Base-by-base conservation (phyloP, 371 early-diverging fungal species). In the Apophysomyces ossiformis region DNA sequence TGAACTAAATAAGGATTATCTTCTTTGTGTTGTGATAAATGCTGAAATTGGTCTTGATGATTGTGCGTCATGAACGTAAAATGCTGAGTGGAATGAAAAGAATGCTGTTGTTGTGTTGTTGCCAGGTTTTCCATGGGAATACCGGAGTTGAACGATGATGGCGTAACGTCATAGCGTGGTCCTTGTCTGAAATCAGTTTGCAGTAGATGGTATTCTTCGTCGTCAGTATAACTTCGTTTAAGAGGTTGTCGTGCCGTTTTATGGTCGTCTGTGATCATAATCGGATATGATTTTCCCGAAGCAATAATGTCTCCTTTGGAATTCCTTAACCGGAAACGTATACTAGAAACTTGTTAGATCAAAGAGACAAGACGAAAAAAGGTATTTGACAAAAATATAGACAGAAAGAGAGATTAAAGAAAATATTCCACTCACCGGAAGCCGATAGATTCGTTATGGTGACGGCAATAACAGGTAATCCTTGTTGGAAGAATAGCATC, bases 401-500 rank as follows among this genome's bases (percentile, higher is more conserved):
- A 26, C 4, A 38, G 39, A 4, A 32, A 11, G 47, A 15, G 12
- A 36, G 12, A 44, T 9, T 5, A 5, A 8, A 5, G 9, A 45
- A n/a, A 15, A n/a, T 3, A 45, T n/a, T 21, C 12, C 0, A n/a
- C 37, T 2, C 58, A 75, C 78, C 72, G 90, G 73, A 96, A 96
- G 0, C 96, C 96, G 1, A 85, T 71, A 76, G 93, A 94, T 69
- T 96, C 96, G 68, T 87, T 79, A 70, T 95, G 95, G 68, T 96
- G 96, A 5, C 96, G 84, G 77, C 94, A 95, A 70, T 96, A 96
- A 77, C 96, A 96, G 11, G 95, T 95, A 60, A 96, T 93, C 43
- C 96, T 82, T 5, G 95, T 90, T 13, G 96, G 95, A 47, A 96
- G 76, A 64, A 90, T 87, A 6, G 89, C 84, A 75, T 94, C 95